Conservation (phyloP, 2,329 filamentous ascomycete species). For the Epicoccum sorghinum region DNA sequence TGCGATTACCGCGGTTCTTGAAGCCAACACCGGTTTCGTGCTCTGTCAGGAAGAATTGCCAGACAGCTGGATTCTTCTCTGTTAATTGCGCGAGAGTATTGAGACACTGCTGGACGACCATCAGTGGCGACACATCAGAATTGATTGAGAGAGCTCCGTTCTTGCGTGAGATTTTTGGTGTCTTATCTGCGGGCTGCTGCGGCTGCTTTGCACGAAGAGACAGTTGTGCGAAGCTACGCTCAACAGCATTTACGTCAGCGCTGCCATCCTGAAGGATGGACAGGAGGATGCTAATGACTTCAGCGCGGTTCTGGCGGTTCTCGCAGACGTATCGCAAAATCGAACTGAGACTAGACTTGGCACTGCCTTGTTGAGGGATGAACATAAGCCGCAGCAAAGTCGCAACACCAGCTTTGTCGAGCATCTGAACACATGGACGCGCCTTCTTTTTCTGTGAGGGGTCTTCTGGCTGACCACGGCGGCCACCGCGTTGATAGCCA, state of each 20-base stretch:
- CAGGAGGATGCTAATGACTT: slow-evolving; percentile 90
- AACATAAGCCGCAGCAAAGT: slow-evolving; percentile 99
- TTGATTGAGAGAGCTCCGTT: slow-evolving; percentile 69
- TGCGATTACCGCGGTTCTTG: slow-evolving; percentile 77
- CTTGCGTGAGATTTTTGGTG: slow-evolving; percentile 80
- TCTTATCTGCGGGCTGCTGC: slow-evolving; percentile 68
- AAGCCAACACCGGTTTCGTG: slow-evolving; percentile 81
- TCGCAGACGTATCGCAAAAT: slow-evolving; percentile 92
- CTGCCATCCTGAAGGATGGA: slow-evolving; percentile 96
- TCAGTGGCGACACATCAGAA: slow-evolving; percentile 88
- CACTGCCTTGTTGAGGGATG: slow-evolving; percentile 86
- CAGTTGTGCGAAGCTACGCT: slow-evolving; percentile 92
- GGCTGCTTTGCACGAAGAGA: slow-evolving; percentile 88
- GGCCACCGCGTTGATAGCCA: slow-evolving; percentile 40
- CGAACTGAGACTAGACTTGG: slow-evolving; percentile 81
- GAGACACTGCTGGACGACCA: slow-evolving; percentile 95
- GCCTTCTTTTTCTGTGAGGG: slow-evolving; percentile 66
- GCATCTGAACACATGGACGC: slow-evolving; percentile 89
- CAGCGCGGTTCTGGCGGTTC: slow-evolving; percentile 93
- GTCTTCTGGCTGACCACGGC: slow-evolving; percentile 52
- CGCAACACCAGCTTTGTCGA: slow-evolving; percentile 93
- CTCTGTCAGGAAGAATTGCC: slow-evolving; percentile 91
- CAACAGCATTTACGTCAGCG: slow-evolving; percentile 88
- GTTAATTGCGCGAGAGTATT: slow-evolving; percentile 83
- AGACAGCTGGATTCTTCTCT: slow-evolving; percentile 82